These are phyloP conservation scores for Penicillium manginii DNA, from an alignment of 495 filamentous ascomycete genomes.

Conservation along the genomic window DNA sequence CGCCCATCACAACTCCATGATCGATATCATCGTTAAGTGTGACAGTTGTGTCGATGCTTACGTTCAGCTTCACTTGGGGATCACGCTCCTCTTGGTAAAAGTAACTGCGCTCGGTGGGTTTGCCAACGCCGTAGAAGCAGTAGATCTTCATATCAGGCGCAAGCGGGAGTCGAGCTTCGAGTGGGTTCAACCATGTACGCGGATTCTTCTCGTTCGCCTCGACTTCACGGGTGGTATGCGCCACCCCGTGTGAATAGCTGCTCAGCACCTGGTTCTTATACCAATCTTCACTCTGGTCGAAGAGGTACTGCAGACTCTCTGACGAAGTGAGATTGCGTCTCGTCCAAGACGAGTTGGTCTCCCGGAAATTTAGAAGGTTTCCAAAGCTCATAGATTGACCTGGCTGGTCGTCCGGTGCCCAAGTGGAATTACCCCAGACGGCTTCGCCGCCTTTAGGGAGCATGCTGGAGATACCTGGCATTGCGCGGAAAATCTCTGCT, in stretches of 20 bases:
- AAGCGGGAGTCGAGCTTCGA: constrained; percentile 85
- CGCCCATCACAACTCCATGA: constrained; percentile 88
- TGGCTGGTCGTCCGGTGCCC: constrained; percentile 86
- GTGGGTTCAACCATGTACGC: constrained; percentile 90
- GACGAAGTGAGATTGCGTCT: constrained; percentile 76
- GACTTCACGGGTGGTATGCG: constrained; percentile 78
- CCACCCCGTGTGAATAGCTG: constrained; percentile 88
- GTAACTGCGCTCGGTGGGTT: constrained; percentile 88
- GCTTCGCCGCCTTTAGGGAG: constrained; percentile 93
- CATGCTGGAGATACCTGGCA: constrained; percentile 97
- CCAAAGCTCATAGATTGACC: constrained; percentile 75
- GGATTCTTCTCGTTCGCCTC: constrained; percentile 83
- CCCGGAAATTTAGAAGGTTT: constrained; percentile 84
- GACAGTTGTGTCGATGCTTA: constrained; percentile 88
- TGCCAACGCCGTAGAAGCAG: constrained; percentile 95
- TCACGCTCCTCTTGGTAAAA: constrained; percentile 80
- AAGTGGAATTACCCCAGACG: constrained; percentile 88
- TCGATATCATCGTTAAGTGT: constrained; percentile 68
- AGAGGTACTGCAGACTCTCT: constrained; percentile 75
- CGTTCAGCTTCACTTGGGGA: constrained; percentile 68
- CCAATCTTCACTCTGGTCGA: constrained; percentile 80
- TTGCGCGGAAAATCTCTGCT: constrained; percentile 91
- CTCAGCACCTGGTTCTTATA: constrained; percentile 70
- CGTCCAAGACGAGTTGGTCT: constrained; percentile 64
- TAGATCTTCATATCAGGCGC: constrained; percentile 95